Percentiles rank a stretch among this genome's conserved stretches.
These are phyloP conservation scores for Malbranchea zuffiana DNA, from an alignment of 2,329 filamentous ascomycete species.

Conservation along the genomic window DNA sequence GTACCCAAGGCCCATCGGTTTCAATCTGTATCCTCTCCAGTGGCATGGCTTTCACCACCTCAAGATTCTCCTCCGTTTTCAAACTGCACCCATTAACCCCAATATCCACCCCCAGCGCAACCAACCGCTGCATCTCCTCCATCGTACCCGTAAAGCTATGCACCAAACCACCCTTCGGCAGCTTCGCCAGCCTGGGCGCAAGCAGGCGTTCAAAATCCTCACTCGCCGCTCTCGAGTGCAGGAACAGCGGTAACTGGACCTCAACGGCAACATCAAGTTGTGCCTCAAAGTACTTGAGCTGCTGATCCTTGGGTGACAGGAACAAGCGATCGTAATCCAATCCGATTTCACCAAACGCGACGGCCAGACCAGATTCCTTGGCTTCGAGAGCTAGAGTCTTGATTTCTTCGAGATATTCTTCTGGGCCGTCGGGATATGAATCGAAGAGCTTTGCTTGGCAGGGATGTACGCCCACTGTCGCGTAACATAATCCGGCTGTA, in stretches of 20 bases:
- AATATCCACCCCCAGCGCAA: conserved; percentile 72
- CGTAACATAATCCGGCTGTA: conserved; percentile 68
- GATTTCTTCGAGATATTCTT: conserved; percentile 46
- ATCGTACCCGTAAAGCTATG: conserved; percentile 88
- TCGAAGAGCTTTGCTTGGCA: conserved; percentile 76
- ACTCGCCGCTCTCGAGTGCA: conserved; percentile 83
- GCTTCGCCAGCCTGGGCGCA: conserved; percentile 48
- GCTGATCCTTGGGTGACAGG: conserved; percentile 65
- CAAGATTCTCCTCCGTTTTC: conserved; percentile 86
- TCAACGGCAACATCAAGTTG: conserved; percentile 70
- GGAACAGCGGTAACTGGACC: conserved; percentile 73
- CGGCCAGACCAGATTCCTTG: conserved; percentile 49
- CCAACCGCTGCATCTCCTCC: conserved; percentile 71
- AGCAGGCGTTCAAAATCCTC: conserved; percentile 70
- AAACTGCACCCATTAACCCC: conserved; percentile 96
- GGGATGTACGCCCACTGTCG: conserved; percentile 87
- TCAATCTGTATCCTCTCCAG: conserved; percentile 80
- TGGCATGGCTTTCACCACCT: conserved; percentile 67
- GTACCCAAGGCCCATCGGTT: conserved; percentile 82
- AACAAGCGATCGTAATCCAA: conserved; percentile 91
- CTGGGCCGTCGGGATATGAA: conserved; percentile 38
- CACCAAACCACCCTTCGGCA: conserved; percentile 71
- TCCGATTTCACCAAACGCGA: conserved; percentile 87
- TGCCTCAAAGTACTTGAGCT: conserved; percentile 72
- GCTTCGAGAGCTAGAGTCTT: conserved; percentile 51